phyloP scores from a whole-genome alignment of 2,329 filamentous ascomycete genomes.

The Cryoendolithus antarcticus region DNA sequence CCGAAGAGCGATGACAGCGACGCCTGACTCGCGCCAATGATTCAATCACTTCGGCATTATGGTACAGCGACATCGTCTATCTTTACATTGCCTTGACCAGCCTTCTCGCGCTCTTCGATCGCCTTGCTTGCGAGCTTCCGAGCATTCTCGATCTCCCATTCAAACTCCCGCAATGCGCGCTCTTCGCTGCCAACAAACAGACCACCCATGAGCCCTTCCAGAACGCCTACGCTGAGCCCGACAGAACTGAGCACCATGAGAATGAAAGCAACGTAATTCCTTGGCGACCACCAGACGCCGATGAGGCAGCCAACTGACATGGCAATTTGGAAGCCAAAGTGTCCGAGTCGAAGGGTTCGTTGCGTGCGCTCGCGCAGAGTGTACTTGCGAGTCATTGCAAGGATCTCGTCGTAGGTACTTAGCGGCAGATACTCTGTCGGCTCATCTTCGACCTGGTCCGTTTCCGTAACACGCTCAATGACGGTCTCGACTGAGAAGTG shows the following conservation, averaged over 20 bases:
- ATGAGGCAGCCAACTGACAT: slow-evolving; percentile 66
- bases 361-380: slow-evolving; percentile 58
- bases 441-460: no score
- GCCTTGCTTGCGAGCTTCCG: slow-evolving; percentile 23
- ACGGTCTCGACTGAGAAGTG: slow-evolving; percentile 87
- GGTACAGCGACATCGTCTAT: no score
- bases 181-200: slow-evolving; percentile 80
- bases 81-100: neutral
- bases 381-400: slow-evolving; percentile 59
- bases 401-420: slow-evolving; percentile 54
- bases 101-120: neutral
- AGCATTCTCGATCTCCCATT: slow-evolving; percentile 77
- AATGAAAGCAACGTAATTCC: slow-evolving; percentile 65
- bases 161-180: slow-evolving; percentile 73
- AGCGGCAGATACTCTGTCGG: slow-evolving; percentile 6
- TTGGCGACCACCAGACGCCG: slow-evolving; percentile 74
- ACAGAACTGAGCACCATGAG: slow-evolving; percentile 71
- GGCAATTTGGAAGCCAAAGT: slow-evolving; percentile 58
- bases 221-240: slow-evolving; percentile 58
- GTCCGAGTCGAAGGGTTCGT: slow-evolving; percentile 55
- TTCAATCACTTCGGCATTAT: no score
- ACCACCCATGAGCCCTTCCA: slow-evolving; percentile 77
- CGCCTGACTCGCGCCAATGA: no score
- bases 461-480: slow-evolving; percentile 34
- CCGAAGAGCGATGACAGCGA: no score